Conservation (phyloP, 2,329 filamentous ascomycete genomes). For the Coleophoma eucalyptorum region DNA sequence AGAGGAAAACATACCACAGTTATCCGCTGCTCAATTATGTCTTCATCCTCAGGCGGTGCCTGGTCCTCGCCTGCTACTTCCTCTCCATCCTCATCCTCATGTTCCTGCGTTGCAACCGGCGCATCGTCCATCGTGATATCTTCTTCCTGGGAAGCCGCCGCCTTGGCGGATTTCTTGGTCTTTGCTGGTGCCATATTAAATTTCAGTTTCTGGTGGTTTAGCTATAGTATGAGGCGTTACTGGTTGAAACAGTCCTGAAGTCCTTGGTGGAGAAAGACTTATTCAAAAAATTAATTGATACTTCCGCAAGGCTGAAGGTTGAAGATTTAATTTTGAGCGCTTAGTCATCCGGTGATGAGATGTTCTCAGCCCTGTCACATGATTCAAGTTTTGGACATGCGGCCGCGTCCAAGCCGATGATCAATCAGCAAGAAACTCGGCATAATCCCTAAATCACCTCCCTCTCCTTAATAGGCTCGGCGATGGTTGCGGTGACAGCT, state of each 20-base stretch:
- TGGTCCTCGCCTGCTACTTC: background rate
- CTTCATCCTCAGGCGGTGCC: slow-evolving; percentile 1
- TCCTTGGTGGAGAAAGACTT: slow-evolving; percentile 3
- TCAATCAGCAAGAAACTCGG: no score
- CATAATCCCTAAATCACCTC: no score
- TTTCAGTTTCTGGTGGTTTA: slow-evolving; percentile 4
- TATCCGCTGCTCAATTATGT: slow-evolving; percentile 19
- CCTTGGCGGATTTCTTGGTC: slow-evolving; percentile 8
- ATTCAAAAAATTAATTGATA: background rate
- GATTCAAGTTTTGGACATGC: no score
- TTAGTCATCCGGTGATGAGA: no score
- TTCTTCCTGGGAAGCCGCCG: slow-evolving; percentile 11
- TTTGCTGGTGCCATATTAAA: slow-evolving; percentile 18
- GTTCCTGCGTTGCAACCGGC: slow-evolving; percentile 3
- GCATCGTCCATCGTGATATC: slow-evolving; percentile 23
- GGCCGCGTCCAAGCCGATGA: no score
- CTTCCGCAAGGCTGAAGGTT: background rate
- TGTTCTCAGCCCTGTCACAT: no score
- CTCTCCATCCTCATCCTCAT: background rate
- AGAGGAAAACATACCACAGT: background rate
- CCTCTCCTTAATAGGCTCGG: no score
- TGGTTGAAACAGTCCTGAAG: background rate
- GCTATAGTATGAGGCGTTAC: slow-evolving; percentile 1
- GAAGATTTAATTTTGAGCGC: no score
- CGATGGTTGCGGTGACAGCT: no score